Conservation (phyloP, 2,329 filamentous ascomycete genomes). For the Arthrobotrys iridis region DNA sequence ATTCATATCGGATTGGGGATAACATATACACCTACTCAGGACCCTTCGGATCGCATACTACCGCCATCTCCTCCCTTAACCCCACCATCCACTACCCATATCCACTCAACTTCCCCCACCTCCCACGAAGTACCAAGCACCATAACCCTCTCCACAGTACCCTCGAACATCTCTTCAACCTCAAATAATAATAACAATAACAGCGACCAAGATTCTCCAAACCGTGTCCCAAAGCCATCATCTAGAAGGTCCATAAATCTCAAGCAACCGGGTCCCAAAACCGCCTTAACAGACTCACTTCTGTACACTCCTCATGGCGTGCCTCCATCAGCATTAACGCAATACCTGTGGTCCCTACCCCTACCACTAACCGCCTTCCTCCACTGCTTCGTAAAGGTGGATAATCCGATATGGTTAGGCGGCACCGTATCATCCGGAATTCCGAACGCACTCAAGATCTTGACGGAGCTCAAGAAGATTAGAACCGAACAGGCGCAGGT, state of each 20-base stretch:
- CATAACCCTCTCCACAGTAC: slow-evolving; percentile 42
- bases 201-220: slow-evolving; percentile 23
- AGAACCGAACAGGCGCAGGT: slow-evolving; percentile 9
- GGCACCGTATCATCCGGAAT: slow-evolving; percentile 36
- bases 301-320: slow-evolving; percentile 53
- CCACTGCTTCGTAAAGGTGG: slow-evolving; percentile 47
- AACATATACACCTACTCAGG: slow-evolving; percentile 60
- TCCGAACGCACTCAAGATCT: slow-evolving; percentile 35
- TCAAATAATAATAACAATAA: not conserved
- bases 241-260: slow-evolving; percentile 27
- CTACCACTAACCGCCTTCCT: slow-evolving; percentile 47
- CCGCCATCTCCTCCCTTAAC: slow-evolving; percentile 39
- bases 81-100: slow-evolving; percentile 14
- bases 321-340: slow-evolving; percentile 43
- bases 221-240: slow-evolving; percentile 47
- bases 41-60: not conserved
- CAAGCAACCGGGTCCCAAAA: slow-evolving; percentile 38
- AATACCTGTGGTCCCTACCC: slow-evolving; percentile 31
- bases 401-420: slow-evolving; percentile 49
- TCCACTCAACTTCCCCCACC: slow-evolving; percentile 17
- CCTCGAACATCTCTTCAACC: slow-evolving; percentile 25
- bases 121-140: slow-evolving; percentile 42
- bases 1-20: slow-evolving; percentile 56
- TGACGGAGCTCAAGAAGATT: slow-evolving; percentile 23
- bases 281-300: slow-evolving; percentile 24